Percentiles rank a stretch among this genome's conserved stretches.
phyloP scores from a whole-genome alignment of 2,329 filamentous ascomycete species.

The Cryphonectria naterciae region DNA sequence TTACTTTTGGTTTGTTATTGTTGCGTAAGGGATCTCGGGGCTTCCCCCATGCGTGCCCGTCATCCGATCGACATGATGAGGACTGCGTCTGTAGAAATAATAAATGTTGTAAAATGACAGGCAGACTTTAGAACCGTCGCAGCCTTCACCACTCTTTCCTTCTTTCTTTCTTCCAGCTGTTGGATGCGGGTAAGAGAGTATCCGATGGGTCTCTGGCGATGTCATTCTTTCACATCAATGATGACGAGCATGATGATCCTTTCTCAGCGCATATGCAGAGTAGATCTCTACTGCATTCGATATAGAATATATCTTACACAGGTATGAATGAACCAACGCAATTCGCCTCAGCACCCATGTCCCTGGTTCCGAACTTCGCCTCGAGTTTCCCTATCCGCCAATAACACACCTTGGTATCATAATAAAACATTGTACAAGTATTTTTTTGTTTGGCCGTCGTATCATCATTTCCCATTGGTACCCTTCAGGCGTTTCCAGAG shows the following conservation, averaged over 20 bases:
- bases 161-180: background rate
- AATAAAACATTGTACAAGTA: background rate
- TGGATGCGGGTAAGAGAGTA: background rate
- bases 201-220: background rate
- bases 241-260: background rate
- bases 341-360: background rate
- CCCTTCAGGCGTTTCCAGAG: conserved; percentile 36
- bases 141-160: background rate
- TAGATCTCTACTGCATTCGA: background rate
- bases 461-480: conserved; percentile 29
- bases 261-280: background rate
- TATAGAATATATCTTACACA: background rate
- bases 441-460: background rate
- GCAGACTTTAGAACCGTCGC: background rate
- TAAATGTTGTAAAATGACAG: too few relatives aligned
- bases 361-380: background rate
- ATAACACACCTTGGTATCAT: conserved; percentile 6
- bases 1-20: too few relatives aligned
- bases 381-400: background rate
- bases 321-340: background rate
- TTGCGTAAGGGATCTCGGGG: too few relatives aligned
- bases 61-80: background rate
- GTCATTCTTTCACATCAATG: background rate
- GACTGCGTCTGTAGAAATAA: background rate
- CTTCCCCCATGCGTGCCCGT: background rate